A percentile compares a stretch with the other conserved stretches of the same genome.
These are phyloP conservation scores for Apiotrichum sp. DNA, from an alignment of 1,284 basidiomycete genomes.

Conservation along the genomic window DNA sequence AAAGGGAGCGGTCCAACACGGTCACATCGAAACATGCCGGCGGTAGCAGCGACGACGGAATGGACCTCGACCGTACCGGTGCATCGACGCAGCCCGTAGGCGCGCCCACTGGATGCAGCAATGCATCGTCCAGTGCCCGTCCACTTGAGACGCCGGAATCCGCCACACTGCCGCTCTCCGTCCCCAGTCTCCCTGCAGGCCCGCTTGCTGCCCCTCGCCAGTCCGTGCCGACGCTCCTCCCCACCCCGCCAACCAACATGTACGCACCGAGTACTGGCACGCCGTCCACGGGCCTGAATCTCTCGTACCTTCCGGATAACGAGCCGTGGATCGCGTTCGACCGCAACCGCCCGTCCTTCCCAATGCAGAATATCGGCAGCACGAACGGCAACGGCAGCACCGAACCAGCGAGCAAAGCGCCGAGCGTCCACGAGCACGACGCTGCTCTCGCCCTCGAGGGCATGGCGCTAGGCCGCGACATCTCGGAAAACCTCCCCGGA, in stretches of 20 bases:
- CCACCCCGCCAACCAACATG: neutral
- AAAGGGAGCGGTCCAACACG: constrained; percentile 1
- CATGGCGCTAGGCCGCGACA: constrained; percentile 17
- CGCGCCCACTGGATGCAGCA: no score
- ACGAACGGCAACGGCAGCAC: neutral
- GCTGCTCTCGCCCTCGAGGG: constrained; percentile 20
- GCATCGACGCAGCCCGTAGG: no score
- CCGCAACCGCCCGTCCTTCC: neutral
- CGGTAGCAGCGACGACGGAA: neutral
- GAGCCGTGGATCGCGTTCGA: constrained; percentile 2
- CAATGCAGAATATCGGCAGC: no score
- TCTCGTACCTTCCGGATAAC: neutral
- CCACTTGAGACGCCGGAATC: no score
- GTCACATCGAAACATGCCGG: neutral
- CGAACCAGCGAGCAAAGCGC: constrained; percentile 15
- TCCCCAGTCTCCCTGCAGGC: no score
- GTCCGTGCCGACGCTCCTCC: neutral
- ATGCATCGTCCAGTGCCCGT: no score
- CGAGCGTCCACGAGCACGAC: constrained; percentile 19
- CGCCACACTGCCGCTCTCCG: no score
- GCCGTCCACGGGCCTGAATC: neutral
- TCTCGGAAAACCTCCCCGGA: neutral
- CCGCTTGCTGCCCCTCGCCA: no score
- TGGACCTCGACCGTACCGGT: neutral
- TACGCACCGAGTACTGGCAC: neutral